phyloP scores from a whole-genome alignment of 1,284 basidiomycete genomes.

The Malassezia furfur region DNA sequence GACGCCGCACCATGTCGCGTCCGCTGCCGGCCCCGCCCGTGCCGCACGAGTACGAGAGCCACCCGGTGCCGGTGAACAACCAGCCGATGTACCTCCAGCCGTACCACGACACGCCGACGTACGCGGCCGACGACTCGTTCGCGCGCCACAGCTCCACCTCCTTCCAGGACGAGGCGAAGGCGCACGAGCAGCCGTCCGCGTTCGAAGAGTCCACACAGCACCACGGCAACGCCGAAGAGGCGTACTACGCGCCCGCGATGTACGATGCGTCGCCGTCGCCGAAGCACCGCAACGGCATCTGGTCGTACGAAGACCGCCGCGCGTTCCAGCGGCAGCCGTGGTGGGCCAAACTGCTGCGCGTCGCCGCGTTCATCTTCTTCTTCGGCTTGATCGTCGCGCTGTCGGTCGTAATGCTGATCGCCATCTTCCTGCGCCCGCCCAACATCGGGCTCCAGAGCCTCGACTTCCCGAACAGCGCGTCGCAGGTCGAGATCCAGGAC shows the following conservation, averaged over 20 bases:
- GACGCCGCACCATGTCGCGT: too few relatives aligned
- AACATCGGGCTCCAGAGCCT: slow-evolving; percentile 34
- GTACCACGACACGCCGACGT: background rate
- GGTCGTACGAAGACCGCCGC: slow-evolving; percentile 33
- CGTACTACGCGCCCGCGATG: background rate
- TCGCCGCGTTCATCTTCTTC: slow-evolving; percentile 34
- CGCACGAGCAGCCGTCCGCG: background rate
- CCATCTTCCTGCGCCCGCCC: slow-evolving; percentile 39
- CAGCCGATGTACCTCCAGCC: background rate
- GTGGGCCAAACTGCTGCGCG: slow-evolving; percentile 31
- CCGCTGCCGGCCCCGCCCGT: background rate
- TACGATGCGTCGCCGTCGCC: background rate
- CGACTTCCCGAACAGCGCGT: slow-evolving; percentile 17
- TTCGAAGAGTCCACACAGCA: background rate
- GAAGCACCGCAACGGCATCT: slow-evolving; percentile 22
- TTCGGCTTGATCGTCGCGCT: slow-evolving; percentile 32
- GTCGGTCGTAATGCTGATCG: slow-evolving; percentile 33
- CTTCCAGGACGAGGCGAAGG: background rate
- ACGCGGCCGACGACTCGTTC: background rate
- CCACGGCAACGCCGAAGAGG: background rate
- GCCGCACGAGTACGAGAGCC: background rate
- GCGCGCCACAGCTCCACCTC: background rate
- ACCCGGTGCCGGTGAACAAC: background rate
- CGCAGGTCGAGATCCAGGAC: slow-evolving; percentile 23
- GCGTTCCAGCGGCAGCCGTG: slow-evolving; percentile 27